phyloP scores from a whole-genome alignment of 164 flowering plant genomes.

The Magnolia changhungtana region DNA sequence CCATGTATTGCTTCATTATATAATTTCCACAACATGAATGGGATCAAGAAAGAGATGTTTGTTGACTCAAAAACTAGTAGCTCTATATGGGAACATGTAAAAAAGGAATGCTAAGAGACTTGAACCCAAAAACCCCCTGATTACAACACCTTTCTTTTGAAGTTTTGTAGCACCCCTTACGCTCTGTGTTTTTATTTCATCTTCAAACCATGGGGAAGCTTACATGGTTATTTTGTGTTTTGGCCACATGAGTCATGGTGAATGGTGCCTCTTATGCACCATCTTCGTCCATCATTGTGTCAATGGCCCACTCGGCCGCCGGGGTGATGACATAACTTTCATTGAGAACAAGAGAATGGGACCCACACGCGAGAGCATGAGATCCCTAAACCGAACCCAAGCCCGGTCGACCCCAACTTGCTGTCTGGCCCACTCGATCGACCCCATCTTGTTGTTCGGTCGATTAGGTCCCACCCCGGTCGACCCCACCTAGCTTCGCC shows the following conservation, averaged over 20 bases:
- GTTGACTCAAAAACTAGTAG: background rate
- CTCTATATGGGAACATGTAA: background rate
- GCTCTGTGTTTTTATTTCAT: background rate
- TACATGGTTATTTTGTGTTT: background rate
- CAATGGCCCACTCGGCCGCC: conserved; percentile 22
- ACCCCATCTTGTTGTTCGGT: no score
- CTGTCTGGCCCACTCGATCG: no score
- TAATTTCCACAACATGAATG: background rate
- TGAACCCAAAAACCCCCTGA: no score
- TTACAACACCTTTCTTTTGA: no score
- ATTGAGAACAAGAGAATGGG: conserved; percentile 32
- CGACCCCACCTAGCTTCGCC: no score
- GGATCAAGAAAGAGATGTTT: background rate
- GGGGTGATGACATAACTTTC: conserved; percentile 45
- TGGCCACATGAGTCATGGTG: background rate
- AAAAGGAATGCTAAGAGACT: background rate
- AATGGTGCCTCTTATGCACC: conserved; percentile 13
- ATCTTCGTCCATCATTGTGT: conserved; percentile 33
- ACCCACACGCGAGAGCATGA: no score
- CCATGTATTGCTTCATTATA: no score
- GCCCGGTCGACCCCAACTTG: no score
- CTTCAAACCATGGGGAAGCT: background rate
- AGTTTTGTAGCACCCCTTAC: no score
- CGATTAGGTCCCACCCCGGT: no score
- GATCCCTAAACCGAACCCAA: no score